Evolutionary conservation across 305 asterid genomes (phyloP).

Genomic region (Fraxinus nigra): DNA sequence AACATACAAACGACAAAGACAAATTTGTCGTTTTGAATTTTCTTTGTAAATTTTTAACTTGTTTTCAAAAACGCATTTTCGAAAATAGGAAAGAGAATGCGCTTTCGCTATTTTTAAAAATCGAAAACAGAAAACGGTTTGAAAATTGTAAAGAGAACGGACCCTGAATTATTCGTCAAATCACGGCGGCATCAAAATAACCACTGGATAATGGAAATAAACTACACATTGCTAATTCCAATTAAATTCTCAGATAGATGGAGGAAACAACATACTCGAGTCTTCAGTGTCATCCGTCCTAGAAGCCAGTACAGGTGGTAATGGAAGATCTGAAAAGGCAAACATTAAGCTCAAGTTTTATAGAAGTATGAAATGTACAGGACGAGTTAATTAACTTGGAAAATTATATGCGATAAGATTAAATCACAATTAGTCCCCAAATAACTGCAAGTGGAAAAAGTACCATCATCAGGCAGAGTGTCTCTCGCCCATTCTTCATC

Average conservation of each 20-base stretch:
- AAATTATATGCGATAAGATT: not conserved
- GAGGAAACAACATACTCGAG: conserved; percentile 47
- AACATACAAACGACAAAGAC: too few relatives aligned
- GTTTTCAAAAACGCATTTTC: too few relatives aligned
- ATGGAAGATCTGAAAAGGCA: conserved; percentile 53
- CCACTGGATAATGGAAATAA: not conserved
- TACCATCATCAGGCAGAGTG: conserved; percentile 79
- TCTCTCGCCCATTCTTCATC: conserved; percentile 95
- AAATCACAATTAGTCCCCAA: not conserved
- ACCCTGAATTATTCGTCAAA: not conserved
- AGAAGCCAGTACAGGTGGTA: conserved; percentile 62
- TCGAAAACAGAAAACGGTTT: too few relatives aligned
- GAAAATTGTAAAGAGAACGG: too few relatives aligned
- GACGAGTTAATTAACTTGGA: not conserved
- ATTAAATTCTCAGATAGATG: not conserved
- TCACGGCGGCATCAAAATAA: not conserved
- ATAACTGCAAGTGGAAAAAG: not conserved
- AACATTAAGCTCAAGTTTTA: not conserved
- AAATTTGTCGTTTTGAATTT: too few relatives aligned
- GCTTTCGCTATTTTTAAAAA: too few relatives aligned
- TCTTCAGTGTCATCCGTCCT: conserved; percentile 76
- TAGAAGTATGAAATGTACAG: not conserved
- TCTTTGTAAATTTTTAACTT: too few relatives aligned
- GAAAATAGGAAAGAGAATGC: too few relatives aligned
- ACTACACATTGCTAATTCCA: not conserved